Evolutionary conservation across 2,329 filamentous ascomycete genomes (phyloP), one percentile per base, ranked within the genome.

Genomic region (Curvularia verruculosa): DNA sequence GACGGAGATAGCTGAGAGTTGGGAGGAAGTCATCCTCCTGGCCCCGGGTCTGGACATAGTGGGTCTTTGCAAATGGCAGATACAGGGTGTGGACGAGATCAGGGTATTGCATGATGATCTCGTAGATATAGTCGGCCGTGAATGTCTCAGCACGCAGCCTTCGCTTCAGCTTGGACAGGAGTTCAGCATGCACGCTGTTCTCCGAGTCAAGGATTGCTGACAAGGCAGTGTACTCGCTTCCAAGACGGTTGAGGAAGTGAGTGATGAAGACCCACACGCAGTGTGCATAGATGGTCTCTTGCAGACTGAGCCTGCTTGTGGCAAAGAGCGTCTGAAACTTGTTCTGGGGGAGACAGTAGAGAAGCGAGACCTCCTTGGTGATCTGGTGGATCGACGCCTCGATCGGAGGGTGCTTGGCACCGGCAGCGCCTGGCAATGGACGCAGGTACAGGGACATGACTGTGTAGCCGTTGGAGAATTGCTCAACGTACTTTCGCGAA

Each of bases 321-420:
- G 91, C 90, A 77, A 99, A 99, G 68, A 96, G 86, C 56, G 84
- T 82, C 79, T 97, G 94, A 77, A 99, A 92, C 79, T 93, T 95
- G 84, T 96, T 99, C 78, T 96, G 94, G 13, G 95, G 95, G 66
- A 99, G 90, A 77, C 95, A 99, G 86, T 98, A 99, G 18, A 99
- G 84, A 56, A 99, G 85, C 1, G 95, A 98, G 49, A 96, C 89
- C 78, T 99, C 95, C 84, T 98, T 98, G 82, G 95, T 96, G 81
- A 99, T 97, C 79, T 99, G 95, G 79, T 97, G 91, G 65, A 99
- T 96, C 2, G 94, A 95, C 67, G 94, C 89, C 71, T 97, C 92
- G 66, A 98, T 92, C 0, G 92, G 89, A 37, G 94, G 93, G 74
- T 85, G 82, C 64, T 83, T 84, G 59, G 79, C 75, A 9, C 81